Conservation (phyloP, 2,329 filamentous ascomycete species). For the Pseudopithomyces chartarum region DNA sequence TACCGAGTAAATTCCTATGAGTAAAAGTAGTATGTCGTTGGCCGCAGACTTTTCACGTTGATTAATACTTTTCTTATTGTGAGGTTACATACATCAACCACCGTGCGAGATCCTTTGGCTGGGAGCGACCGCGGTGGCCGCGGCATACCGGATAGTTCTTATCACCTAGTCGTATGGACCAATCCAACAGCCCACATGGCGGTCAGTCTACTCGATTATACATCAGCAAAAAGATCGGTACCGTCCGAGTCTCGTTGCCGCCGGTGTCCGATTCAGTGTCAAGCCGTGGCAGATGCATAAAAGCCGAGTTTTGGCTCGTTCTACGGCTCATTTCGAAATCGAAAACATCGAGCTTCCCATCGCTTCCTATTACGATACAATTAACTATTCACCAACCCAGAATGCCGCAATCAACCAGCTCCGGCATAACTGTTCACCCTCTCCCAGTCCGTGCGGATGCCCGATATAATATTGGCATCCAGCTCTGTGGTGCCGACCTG, state of each 20-base stretch:
- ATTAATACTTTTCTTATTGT: background rate
- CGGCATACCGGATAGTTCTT: slow-evolving; percentile 7
- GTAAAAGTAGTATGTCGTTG: too few relatives aligned
- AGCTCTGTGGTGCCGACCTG: slow-evolving; percentile 62
- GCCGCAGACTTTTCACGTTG: too few relatives aligned
- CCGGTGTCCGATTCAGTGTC: background rate
- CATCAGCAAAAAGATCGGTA: background rate
- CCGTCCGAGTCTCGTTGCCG: background rate
- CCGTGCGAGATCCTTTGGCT: background rate
- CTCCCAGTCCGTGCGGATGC: slow-evolving; percentile 27
- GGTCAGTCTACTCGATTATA: background rate
- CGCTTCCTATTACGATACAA: background rate
- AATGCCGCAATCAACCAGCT: slow-evolving; percentile 28
- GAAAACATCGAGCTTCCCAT: background rate
- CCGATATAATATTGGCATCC: slow-evolving; percentile 61
- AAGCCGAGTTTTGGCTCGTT: background rate
- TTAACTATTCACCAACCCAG: slow-evolving; percentile 4
- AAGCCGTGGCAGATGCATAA: background rate
- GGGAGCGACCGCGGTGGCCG: slow-evolving; percentile 7
- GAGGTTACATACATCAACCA: background rate
- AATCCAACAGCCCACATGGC: background rate
- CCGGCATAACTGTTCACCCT: slow-evolving; percentile 23
- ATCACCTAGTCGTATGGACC: background rate
- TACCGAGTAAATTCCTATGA: too few relatives aligned
- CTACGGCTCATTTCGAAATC: background rate